Evolutionary conservation across 371 early-diverging fungal genomes (phyloP).

Genomic region (Mucor lusitanicus): DNA sequence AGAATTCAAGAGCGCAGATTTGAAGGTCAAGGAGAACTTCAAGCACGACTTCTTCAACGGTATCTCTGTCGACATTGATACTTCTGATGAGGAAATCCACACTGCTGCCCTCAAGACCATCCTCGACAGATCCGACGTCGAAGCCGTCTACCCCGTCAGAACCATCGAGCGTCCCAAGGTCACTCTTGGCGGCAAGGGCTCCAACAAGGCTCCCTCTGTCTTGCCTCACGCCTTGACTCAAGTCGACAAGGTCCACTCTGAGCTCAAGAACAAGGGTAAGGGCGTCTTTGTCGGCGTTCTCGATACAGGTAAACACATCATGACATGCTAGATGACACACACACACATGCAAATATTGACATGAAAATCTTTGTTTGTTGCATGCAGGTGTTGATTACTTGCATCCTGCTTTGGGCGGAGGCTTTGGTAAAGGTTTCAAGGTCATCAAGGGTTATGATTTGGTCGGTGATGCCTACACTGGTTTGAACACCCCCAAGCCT

Average conservation of each 20-base stretch:
- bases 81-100: slow-evolving; percentile 13
- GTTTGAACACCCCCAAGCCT: slow-evolving; percentile 33
- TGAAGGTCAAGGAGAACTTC: slow-evolving; percentile 29
- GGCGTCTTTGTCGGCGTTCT: slow-evolving; percentile 75
- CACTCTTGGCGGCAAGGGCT: not conserved
- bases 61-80: slow-evolving; percentile 31
- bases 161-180: slow-evolving; percentile 31
- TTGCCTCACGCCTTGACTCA: slow-evolving; percentile 45
- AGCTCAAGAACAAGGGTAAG: slow-evolving; percentile 57
- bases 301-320: slow-evolving; percentile 59
- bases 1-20: slow-evolving; percentile 22
- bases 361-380: not conserved
- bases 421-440: slow-evolving; percentile 62
- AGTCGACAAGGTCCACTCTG: slow-evolving; percentile 42
- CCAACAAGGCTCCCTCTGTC: slow-evolving; percentile 11
- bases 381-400: slow-evolving; percentile 56
- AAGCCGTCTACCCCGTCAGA: slow-evolving; percentile 32
- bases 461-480: slow-evolving; percentile 51
- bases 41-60: slow-evolving; percentile 40
- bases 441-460: slow-evolving; percentile 64
- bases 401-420: slow-evolving; percentile 75
- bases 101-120: slow-evolving; percentile 20
- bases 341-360: not conserved
- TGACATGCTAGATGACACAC: not conserved
- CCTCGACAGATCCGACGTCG: slow-evolving; percentile 25